Percentiles rank a stretch among this genome's conserved stretches.
Evolutionary conservation across 257 asterid species (phyloP).

Genomic region (Salvia rosmarinus): DNA sequence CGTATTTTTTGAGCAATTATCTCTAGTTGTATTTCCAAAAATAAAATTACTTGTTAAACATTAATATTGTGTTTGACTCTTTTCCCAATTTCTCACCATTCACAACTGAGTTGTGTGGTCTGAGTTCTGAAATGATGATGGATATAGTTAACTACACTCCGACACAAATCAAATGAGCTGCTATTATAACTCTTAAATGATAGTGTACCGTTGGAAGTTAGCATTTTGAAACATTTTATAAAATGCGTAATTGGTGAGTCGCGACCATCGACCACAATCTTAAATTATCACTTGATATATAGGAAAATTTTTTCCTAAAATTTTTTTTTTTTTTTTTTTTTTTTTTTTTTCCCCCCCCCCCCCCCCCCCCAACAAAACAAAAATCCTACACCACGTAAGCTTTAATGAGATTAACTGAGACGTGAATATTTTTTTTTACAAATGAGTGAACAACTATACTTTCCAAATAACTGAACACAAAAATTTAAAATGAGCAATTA

Average conservation of each 20-base stretch:
- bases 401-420: background rate
- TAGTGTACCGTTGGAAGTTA: constrained; percentile 29
- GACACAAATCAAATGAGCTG: constrained; percentile 19
- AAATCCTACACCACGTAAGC: background rate
- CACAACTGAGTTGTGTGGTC: background rate
- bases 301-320: too few species aligned
- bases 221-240: too few species aligned
- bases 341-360: too few species aligned
- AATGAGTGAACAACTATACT: constrained; percentile 8
- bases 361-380: too few species aligned
- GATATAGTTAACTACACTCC: background rate
- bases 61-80: too few species aligned
- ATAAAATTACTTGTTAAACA: too few species aligned
- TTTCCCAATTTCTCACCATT: background rate
- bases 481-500: constrained; percentile 18
- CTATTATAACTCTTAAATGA: constrained; percentile 14
- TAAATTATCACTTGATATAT: too few species aligned
- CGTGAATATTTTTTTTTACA: background rate
- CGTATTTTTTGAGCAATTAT: too few species aligned
- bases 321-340: too few species aligned
- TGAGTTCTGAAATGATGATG: background rate
- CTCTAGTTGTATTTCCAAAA: too few species aligned
- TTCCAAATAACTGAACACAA: constrained; percentile 1
- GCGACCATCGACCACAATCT: too few species aligned
- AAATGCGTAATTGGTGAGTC: too few species aligned